Percentiles rank a stretch among this genome's conserved stretches.
Evolutionary conservation across 257 asterid species (phyloP).

Genomic region (Nicotiana knightiana): DNA sequence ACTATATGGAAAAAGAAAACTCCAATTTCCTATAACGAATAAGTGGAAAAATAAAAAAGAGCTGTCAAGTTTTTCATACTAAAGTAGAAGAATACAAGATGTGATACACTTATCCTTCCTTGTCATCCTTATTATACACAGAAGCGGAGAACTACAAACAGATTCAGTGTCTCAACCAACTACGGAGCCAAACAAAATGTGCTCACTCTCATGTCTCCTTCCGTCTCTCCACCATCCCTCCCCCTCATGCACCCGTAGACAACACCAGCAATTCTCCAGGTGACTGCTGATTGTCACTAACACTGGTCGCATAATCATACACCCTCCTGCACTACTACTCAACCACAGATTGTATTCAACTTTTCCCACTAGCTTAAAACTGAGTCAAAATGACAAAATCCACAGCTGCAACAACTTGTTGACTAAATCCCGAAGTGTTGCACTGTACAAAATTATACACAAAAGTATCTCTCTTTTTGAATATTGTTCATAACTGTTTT

Average conservation of each 20-base stretch:
- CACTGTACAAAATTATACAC: background rate
- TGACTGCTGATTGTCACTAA: background rate
- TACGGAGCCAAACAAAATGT: background rate
- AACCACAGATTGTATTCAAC: background rate
- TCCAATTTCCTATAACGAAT: background rate
- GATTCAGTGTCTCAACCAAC: background rate
- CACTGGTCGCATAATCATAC: background rate
- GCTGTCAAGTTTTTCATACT: background rate
- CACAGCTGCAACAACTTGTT: background rate
- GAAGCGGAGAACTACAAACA: background rate
- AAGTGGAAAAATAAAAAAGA: background rate
- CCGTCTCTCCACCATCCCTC: background rate
- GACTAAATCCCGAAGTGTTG: background rate
- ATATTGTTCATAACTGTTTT: background rate
- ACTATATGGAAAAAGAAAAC: background rate
- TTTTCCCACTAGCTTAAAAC: background rate
- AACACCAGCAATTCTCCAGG: background rate
- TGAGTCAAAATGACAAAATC: background rate
- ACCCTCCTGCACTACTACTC: background rate
- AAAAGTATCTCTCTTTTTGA: background rate
- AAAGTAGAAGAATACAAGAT: background rate
- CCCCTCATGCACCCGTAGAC: background rate
- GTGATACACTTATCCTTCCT: background rate
- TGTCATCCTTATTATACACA: background rate
- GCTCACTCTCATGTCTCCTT: background rate